A percentile compares a stretch with the other conserved stretches of the same genome.
phyloP scores from a whole-genome alignment of 768 basidiomycete genomes.

The Brasilioporus rufonigricans region DNA sequence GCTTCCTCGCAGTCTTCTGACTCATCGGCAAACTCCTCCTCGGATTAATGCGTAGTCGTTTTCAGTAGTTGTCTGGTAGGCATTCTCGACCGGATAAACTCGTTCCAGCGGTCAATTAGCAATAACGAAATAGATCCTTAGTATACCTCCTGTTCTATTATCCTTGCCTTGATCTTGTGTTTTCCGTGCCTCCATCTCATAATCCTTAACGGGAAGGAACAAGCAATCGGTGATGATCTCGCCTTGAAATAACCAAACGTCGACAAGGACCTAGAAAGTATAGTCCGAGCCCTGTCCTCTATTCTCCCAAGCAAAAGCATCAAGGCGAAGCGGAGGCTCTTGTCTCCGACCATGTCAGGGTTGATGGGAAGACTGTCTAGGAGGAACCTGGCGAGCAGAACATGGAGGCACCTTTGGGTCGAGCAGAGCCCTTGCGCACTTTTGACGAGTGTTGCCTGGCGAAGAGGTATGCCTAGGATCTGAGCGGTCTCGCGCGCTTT shows the following conservation, averaged over 20 bases:
- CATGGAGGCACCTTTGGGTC: conserved; percentile 17
- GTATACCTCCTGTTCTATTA: conserved; percentile 16
- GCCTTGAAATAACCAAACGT: conserved; percentile 68
- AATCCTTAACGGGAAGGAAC: conserved; percentile 61
- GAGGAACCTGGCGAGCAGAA: conserved; percentile 12
- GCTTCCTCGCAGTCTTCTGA: conserved; percentile 32
- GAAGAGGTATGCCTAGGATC: conserved; percentile 52
- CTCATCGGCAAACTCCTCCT: conserved; percentile 31
- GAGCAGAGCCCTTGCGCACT: conserved; percentile 28
- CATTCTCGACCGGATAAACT: conserved; percentile 8
- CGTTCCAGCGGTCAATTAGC: conserved; percentile 20
- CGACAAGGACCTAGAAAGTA: conserved; percentile 60
- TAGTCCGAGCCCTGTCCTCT: conserved; percentile 52
- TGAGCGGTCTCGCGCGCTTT: conserved; percentile 50
- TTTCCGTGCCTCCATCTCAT: conserved; percentile 41
- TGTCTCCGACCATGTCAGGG: conserved; percentile 35
- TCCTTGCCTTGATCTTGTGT: conserved; percentile 25
- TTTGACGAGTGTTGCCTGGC: conserved; percentile 46
- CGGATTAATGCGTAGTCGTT: conserved; percentile 31
- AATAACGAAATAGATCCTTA: conserved; percentile 12
- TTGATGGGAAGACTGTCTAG: conserved; percentile 30
- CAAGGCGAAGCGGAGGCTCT: conserved; percentile 49
- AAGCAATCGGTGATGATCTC: conserved; percentile 77
- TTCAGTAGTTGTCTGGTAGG: conserved; percentile 34
- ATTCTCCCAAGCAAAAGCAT: conserved; percentile 47